Base-by-base conservation (phyloP, 148 eudicot genomes). In the Diospyros kaki region DNA sequence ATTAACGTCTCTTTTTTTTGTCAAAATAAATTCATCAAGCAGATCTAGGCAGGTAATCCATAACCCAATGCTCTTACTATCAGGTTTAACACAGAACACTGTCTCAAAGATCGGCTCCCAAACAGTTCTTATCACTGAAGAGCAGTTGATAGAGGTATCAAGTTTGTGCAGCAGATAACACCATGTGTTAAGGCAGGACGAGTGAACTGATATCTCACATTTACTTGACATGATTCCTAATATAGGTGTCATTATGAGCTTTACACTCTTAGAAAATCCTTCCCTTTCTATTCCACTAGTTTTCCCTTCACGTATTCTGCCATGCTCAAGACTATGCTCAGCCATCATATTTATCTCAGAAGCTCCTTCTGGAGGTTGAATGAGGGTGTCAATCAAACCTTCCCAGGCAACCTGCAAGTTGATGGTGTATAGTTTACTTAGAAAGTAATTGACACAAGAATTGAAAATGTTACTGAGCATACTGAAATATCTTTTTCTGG, bases 351-450 rank as follows among this genome's bases (percentile, higher is more conserved):
- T 71, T 51, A 65, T 45, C 61, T 72, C 76, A 76, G 73, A 71
- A 72, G 53, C 75, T 74, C 78, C 72, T 60, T 50, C 42, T 69
- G 84, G 85, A 76, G 81, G 83, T 58, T 50, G 65, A 68, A 91
- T 81, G 70, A 91, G 86, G 71, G 93, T 90, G 84, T 94, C 98
- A 82, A 91, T 87, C 63, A 91, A 81, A 73, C 91, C 90, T 90
- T 94, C 97, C 98, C 98, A 94, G 58, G 98, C 88, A 77, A 87
- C 91, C 98, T 93, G 91, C 75, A 83, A 71, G 18, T 67, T 65
- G 18, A 42, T 65, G 69, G 58, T 40, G 12, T 52, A n/a, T 6
- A 11, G 6, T 55, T 52, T 13, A 40, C 48, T 63, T 73, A 44
- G 9, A 50, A 73, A 50, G 13, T 62, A 73, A 43, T 48, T 8